A percentile compares a stretch with the other conserved stretches of the same genome.
phyloP scores from a whole-genome alignment of 2,329 filamentous ascomycete genomes.

The Verticillium longisporum region DNA sequence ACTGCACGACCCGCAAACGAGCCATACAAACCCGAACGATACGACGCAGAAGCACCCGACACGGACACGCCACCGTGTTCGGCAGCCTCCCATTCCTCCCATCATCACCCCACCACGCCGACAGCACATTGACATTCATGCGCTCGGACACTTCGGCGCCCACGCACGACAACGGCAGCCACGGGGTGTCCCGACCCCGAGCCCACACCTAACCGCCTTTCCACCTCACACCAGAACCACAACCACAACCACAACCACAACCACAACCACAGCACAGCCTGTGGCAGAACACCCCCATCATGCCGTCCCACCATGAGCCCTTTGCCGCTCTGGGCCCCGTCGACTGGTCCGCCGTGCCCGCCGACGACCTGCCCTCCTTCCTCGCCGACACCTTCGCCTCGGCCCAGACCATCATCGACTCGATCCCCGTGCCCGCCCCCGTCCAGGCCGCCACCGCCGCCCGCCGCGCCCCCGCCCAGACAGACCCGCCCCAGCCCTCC shows the following conservation, averaged over 20 bases:
- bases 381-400: conserved; percentile 55
- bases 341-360: conserved; percentile 40
- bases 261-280: not conserved
- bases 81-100: not conserved
- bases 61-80: not conserved
- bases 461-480: conserved; percentile 47
- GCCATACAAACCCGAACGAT: not conserved
- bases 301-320: conserved; percentile 53
- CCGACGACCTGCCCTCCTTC: conserved; percentile 45
- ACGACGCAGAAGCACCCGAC: not conserved
- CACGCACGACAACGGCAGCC: not conserved
- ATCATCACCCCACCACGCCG: not conserved
- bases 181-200: not conserved
- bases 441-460: conserved; percentile 32
- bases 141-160: not conserved
- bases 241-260: not conserved
- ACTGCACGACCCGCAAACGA: not conserved
- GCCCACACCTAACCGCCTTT: not conserved
- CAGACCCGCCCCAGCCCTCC: conserved; percentile 44
- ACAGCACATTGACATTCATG: not conserved
- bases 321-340: conserved; percentile 49
- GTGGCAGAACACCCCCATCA: conserved; percentile 16
- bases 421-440: conserved; percentile 50
- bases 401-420: conserved; percentile 67
- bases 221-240: not conserved